Percentiles rank a stretch among this genome's conserved stretches.
Conservation (phyloP, 208 protist genomes). For the Crithidia sp. region DNA sequence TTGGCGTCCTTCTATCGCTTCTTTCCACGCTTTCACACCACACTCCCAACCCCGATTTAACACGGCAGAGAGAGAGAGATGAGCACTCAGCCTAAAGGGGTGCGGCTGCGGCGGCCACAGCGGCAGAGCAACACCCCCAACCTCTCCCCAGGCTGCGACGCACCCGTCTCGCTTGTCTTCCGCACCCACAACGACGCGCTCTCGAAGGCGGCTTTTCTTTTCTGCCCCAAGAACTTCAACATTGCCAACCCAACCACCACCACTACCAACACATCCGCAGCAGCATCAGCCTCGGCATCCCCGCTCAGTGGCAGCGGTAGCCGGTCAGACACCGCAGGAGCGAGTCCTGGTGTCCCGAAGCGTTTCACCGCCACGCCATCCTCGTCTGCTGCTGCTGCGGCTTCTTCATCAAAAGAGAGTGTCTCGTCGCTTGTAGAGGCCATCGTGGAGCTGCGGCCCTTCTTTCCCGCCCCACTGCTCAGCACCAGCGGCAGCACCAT, state of each 20-base stretch:
- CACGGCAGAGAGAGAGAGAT: background rate
- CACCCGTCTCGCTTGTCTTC: constrained; percentile 78
- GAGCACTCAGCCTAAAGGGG: constrained; percentile 33
- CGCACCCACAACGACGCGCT: constrained; percentile 67
- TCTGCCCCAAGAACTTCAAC: constrained; percentile 78
- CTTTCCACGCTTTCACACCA: too few relatives aligned
- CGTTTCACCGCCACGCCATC: background rate
- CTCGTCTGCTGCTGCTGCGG: background rate
- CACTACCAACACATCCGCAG: background rate
- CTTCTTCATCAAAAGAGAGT: constrained; percentile 16
- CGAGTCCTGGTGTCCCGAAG: constrained; percentile 4
- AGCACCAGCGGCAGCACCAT: constrained; percentile 7
- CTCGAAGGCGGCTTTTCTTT: constrained; percentile 75
- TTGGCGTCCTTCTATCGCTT: too few relatives aligned
- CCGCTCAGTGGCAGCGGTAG: background rate
- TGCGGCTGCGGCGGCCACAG: constrained; percentile 47
- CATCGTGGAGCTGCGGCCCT: constrained; percentile 55
- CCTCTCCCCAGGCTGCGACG: constrained; percentile 42
- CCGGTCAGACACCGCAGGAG: background rate
- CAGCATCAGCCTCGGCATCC: background rate
- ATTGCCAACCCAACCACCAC: constrained; percentile 26
- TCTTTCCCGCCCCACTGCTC: constrained; percentile 3
- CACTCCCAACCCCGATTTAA: too few relatives aligned
- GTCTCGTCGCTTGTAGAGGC: constrained; percentile 41
- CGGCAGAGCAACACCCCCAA: constrained; percentile 41